Base-by-base conservation (phyloP, 2,329 filamentous ascomycete genomes). In the Coleophoma eucalyptorum region DNA sequence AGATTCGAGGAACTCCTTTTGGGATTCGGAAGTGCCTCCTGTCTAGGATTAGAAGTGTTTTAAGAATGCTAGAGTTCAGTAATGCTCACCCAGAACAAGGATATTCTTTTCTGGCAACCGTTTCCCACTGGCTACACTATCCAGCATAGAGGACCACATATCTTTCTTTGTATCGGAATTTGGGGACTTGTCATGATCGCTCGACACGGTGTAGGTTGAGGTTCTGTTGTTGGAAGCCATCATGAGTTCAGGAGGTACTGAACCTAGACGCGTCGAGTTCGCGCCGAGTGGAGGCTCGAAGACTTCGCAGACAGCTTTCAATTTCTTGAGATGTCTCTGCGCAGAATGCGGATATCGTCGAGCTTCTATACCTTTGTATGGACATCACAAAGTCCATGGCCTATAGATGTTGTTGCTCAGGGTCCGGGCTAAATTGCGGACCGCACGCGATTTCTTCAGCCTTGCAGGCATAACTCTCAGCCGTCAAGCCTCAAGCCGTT, bases 71-170 rank as follows among this genome's bases (percentile, higher is more conserved):
- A 18, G 37, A 37, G 16, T 49, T 34, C 21, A 37, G 35, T 26
- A 41, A 37, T 34, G 62, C 78, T 57, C 77, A 90, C 90, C 91
- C 66, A 97, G 73, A 19, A 97, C 85, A 40, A 97, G 73, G 55
- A 97, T 73, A 67, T 92, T 95, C 80, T 96, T 97, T 72, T 96
- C 90, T 5, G 91, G 90, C 63, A 97, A 74, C 60, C 88, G 82
- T 76, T 94, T 95, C 59, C 89, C 90, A 70, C 89, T 96, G 61
- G 92, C 90, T 60, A 94, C 92, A 48, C 83, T 86, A 69, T 95
- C 90, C 59, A 97, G 79, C 87, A 97, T 90, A 42, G 90, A 91
- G 54, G 88, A 92, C 93, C 93, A 97, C 70, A 97, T 86, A 67
- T 96, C 90, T 71, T 89, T 90, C 73, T 90, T 92, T 57, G 74